Percentiles rank a stretch among this genome's conserved stretches.
phyloP scores from a whole-genome alignment of 257 asterid genomes.

The Penstemon davidsonii region DNA sequence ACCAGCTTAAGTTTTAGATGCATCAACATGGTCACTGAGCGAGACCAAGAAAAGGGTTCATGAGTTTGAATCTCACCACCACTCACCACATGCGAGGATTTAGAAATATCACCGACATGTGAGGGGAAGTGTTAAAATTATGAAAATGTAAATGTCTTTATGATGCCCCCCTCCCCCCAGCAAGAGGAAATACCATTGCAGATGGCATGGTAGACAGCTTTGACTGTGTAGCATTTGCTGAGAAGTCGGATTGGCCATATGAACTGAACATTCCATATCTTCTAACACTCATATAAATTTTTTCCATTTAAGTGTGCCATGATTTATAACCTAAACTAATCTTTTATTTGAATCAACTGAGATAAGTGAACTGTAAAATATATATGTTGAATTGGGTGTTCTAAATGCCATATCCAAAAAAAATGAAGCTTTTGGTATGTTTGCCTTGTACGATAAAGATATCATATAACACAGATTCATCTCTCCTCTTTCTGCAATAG shows the following conservation, averaged over 20 bases:
- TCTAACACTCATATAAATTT: background rate
- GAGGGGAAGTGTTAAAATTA: too few species aligned
- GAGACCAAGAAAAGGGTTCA: too few species aligned
- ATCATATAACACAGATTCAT: too few species aligned
- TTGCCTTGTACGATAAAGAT: background rate
- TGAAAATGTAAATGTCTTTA: too few species aligned
- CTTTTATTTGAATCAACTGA: background rate
- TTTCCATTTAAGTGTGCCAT: background rate
- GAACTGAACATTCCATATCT: background rate
- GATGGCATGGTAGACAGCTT: background rate
- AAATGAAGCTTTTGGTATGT: background rate
- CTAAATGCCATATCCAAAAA: background rate
- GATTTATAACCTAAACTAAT: background rate
- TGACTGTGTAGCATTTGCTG: background rate
- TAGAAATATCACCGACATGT: too few species aligned
- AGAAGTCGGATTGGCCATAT: background rate
- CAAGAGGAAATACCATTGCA: background rate
- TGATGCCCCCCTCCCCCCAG: background rate
- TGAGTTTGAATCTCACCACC: too few species aligned
- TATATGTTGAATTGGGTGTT: background rate
- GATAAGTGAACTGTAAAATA: background rate
- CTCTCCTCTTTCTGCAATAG: constrained; percentile 36
- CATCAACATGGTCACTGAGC: too few species aligned
- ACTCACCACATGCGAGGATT: too few species aligned
- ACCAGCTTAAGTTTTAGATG: too few species aligned